Percentiles rank a stretch among this genome's conserved stretches.
Evolutionary conservation across 306 rosid genomes (phyloP).

Genomic region (Cicer judaicum): DNA sequence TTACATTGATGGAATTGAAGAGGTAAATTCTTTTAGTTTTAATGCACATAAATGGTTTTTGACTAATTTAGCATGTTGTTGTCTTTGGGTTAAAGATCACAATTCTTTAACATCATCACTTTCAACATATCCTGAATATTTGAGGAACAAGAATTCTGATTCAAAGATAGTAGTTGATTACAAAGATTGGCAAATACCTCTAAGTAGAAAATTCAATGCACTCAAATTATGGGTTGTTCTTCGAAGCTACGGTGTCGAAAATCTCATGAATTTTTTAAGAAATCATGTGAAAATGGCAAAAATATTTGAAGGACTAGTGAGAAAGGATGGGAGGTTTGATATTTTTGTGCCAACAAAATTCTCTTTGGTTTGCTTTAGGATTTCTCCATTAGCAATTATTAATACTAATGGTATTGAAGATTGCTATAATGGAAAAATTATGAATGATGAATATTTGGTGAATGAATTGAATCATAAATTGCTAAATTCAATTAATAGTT

Average conservation of each 20-base stretch:
- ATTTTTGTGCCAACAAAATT: slow-evolving; percentile 51
- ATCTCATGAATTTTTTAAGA: slow-evolving; percentile 56
- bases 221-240: slow-evolving; percentile 59
- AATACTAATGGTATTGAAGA: background rate
- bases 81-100: slow-evolving; percentile 64
- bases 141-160: slow-evolving; percentile 59
- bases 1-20: slow-evolving; percentile 55
- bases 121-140: slow-evolving; percentile 51
- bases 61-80: slow-evolving; percentile 55
- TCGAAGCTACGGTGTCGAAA: slow-evolving; percentile 62
- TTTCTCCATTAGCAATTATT: slow-evolving; percentile 46
- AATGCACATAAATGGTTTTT: slow-evolving; percentile 75
- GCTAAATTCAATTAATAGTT: slow-evolving; percentile 53
- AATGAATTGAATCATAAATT: slow-evolving; percentile 48
- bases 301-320: slow-evolving; percentile 55
- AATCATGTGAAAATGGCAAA: slow-evolving; percentile 59
- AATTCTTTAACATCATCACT: slow-evolving; percentile 41
- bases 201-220: slow-evolving; percentile 61
- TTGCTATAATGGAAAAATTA: slow-evolving; percentile 8
- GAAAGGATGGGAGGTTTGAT: slow-evolving; percentile 61
- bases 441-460: slow-evolving; percentile 12
- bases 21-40: slow-evolving; percentile 58
- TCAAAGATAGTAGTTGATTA: slow-evolving; percentile 60
- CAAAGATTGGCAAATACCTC: slow-evolving; percentile 68
- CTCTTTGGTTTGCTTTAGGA: slow-evolving; percentile 60